Percentiles rank a stretch among this genome's conserved stretches.
Conservation (phyloP, 768 basidiomycete species). For the Clitopilus hobsonii region DNA sequence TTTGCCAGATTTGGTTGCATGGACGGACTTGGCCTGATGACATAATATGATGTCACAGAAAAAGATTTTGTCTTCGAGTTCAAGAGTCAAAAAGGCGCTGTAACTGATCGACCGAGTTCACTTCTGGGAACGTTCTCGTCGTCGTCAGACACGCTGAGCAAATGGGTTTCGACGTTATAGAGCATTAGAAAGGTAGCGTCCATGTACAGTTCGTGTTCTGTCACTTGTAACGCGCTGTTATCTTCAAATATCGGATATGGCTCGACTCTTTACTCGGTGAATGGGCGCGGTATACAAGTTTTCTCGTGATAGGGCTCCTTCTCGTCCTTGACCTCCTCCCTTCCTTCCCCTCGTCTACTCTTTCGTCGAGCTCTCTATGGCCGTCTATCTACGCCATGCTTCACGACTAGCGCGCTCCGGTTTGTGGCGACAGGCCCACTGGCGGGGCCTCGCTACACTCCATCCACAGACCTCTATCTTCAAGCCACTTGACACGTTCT, state of each 20-base stretch:
- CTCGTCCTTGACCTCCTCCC: constrained; percentile 11
- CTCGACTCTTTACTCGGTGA: constrained; percentile 25
- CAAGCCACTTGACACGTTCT: constrained; percentile 84
- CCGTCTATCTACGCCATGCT: constrained; percentile 24
- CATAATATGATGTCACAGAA: constrained; percentile 36
- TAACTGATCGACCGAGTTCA: neutral
- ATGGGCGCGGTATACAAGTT: constrained; percentile 34
- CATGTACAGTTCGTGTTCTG: neutral
- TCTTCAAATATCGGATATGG: neutral
- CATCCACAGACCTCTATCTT: constrained; percentile 64
- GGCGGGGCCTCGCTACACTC: constrained; percentile 53
- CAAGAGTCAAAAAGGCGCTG: constrained; percentile 1
- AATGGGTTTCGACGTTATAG: neutral
- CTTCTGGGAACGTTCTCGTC: constrained; percentile 2
- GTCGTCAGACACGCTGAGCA: constrained; percentile 10
- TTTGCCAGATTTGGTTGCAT: constrained; percentile 52
- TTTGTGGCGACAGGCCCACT: constrained; percentile 13
- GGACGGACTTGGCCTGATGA: constrained; percentile 54
- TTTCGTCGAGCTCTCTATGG: constrained; percentile 8
- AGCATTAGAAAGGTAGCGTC: neutral
- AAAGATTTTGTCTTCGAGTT: constrained; percentile 34
- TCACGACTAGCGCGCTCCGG: constrained; percentile 11
- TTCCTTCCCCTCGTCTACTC: constrained; percentile 2
- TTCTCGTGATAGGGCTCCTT: constrained; percentile 5
- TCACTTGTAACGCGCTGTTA: neutral